Conservation (phyloP, 495 filamentous ascomycete genomes). For the Schizothecium vesticola region DNA sequence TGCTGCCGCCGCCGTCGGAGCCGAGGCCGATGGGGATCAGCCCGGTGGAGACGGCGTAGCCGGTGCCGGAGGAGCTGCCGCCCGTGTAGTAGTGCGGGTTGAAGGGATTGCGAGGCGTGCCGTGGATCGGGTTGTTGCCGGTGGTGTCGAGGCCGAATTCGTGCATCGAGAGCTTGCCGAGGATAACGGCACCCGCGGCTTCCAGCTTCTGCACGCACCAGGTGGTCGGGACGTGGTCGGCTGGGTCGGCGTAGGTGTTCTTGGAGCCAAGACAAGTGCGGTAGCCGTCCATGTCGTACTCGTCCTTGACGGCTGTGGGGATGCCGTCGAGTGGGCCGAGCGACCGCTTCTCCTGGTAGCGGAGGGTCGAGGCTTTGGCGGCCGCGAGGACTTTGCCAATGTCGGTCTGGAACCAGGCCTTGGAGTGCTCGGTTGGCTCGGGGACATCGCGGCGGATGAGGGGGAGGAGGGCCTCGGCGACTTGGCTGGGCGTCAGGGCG, state of each 20-base stretch:
- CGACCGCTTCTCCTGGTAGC: conserved; percentile 58
- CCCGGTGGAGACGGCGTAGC: conserved; percentile 65
- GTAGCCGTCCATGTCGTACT: conserved; percentile 70
- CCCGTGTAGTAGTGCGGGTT: conserved; percentile 73
- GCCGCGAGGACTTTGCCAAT: conserved; percentile 56
- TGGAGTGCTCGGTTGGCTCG: conserved; percentile 51
- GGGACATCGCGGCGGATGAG: conserved; percentile 57
- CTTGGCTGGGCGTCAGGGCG: conserved; percentile 58
- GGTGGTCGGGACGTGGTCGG: conserved; percentile 43
- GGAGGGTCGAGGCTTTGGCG: conserved; percentile 58
- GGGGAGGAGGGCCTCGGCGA: conserved; percentile 61
- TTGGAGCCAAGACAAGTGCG: conserved; percentile 56
- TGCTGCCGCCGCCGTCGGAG: conserved; percentile 75
- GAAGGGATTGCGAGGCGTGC: conserved; percentile 75
- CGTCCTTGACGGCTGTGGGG: conserved; percentile 47
- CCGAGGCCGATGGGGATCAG: conserved; percentile 77
- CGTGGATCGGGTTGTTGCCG: conserved; percentile 75
- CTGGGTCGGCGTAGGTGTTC: conserved; percentile 35
- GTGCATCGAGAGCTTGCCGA: conserved; percentile 83
- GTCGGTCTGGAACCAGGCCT: conserved; percentile 59
- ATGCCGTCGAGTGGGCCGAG: conserved; percentile 70
- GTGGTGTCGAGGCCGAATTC: conserved; percentile 75
- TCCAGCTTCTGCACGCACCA: conserved; percentile 71
- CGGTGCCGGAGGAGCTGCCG: conserved; percentile 76
- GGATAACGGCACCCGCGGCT: conserved; percentile 66